Conservation (phyloP, 805 yeast genomes). For the Soucietia sequanensis region DNA sequence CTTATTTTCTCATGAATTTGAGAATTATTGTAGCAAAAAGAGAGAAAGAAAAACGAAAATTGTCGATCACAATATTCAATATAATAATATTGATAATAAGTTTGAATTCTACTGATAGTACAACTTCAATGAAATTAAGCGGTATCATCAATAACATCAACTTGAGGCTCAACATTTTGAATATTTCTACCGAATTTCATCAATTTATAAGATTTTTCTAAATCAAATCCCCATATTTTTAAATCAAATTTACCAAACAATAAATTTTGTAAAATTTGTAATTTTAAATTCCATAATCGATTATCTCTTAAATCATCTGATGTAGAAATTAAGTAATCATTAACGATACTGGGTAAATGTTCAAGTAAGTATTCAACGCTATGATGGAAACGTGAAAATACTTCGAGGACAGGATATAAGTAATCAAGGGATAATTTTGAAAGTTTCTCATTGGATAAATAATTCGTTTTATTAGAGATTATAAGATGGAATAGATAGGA, state of each 20-base stretch:
- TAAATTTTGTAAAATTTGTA: conserved; percentile 21
- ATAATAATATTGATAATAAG: no score
- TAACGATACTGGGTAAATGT: conserved; percentile 22
- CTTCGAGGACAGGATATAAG: conserved; percentile 17
- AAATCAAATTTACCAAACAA: conserved; percentile 13
- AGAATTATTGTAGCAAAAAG: no score
- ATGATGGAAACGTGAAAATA: conserved; percentile 17
- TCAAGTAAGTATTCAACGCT: conserved; percentile 19
- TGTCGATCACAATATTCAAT: no score
- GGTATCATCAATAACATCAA: conserved; percentile 23
- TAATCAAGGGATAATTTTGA: conserved; percentile 19
- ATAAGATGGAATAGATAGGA: neutral
- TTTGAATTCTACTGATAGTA: no score
- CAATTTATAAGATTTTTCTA: conserved; percentile 13
- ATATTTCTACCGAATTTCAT: conserved; percentile 26
- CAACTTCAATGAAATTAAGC: no score
- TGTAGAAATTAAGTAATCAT: conserved; percentile 17
- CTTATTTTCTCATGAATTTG: no score
- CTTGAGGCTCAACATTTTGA: conserved; percentile 16
- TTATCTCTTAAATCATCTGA: conserved; percentile 13
- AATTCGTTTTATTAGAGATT: conserved; percentile 7
- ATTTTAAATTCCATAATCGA: conserved; percentile 25
- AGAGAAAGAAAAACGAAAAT: no score
- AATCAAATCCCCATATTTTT: conserved; percentile 20
- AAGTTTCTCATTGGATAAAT: conserved; percentile 13